Percentiles rank a stretch among this genome's conserved stretches.
Conservation (phyloP, 23 red algal genomes). For the Gracilariopsis chorda region DNA sequence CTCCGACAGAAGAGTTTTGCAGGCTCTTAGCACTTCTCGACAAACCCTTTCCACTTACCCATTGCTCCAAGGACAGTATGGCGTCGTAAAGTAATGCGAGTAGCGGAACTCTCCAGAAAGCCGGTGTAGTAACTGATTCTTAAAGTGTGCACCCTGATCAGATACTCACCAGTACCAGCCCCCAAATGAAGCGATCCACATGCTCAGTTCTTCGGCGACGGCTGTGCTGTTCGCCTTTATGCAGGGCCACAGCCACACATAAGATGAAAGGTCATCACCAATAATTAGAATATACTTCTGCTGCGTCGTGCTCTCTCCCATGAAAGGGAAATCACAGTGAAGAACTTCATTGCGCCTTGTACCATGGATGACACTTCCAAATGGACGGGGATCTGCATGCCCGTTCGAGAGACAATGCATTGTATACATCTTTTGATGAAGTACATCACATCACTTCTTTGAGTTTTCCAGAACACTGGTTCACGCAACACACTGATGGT, state of each 20-base stretch:
- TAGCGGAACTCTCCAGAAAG: not conserved
- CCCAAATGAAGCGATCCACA: not conserved
- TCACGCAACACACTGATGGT: not conserved
- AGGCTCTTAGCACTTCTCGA: not conserved
- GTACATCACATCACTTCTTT: not conserved
- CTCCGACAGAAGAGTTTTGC: too few relatives aligned
- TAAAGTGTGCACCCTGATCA: not conserved
- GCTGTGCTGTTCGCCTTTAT: not conserved
- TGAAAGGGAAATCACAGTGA: conserved; percentile 35
- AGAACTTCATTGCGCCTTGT: conserved; percentile 7
- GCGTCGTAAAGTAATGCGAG: not conserved
- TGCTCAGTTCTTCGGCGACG: not conserved
- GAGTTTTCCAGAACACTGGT: not conserved
- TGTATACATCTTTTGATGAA: not conserved
- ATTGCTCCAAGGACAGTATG: too few relatives aligned
- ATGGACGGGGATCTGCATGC: not conserved
- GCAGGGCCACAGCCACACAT: conserved; percentile 1
- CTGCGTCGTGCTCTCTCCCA: not conserved
- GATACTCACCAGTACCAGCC: not conserved
- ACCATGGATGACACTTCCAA: not conserved
- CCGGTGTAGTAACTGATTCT: not conserved
- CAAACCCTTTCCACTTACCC: not conserved
- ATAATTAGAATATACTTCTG: not conserved
- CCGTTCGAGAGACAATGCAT: not conserved
- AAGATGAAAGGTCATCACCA: not conserved